These are phyloP conservation scores for Alloascoidea hylecoeti DNA, from an alignment of 805 yeast species.

Conservation along the genomic window DNA sequence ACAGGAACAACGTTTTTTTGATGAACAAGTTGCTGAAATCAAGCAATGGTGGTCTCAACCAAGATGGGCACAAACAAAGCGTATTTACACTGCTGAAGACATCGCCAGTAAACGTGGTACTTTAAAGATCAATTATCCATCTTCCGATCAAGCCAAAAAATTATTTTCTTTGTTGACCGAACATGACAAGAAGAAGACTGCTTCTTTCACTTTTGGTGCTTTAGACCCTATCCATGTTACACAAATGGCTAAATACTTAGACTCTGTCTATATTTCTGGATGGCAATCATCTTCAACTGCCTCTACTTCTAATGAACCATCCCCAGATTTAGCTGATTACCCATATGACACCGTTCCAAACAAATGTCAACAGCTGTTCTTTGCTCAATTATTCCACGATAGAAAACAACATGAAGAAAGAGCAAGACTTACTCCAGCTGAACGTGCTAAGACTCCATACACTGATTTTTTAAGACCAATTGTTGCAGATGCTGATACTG, in stretches of 20 bases:
- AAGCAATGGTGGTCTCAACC: constrained; percentile 89
- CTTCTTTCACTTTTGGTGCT: constrained; percentile 88
- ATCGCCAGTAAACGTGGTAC: constrained; percentile 84
- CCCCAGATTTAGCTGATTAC: constrained; percentile 96
- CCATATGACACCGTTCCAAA: constrained; percentile 98
- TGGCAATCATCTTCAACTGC: constrained; percentile 99
- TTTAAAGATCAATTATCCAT: constrained; percentile 59
- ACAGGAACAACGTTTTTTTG: constrained; percentile 50
- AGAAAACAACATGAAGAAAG: constrained; percentile 89
- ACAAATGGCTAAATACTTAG: constrained; percentile 94
- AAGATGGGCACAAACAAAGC: constrained; percentile 79
- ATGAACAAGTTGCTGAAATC: constrained; percentile 57
- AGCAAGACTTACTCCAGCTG: constrained; percentile 36
- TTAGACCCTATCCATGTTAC: constrained; percentile 91
- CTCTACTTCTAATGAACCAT: constrained; percentile 93
- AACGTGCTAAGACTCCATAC: constrained; percentile 59
- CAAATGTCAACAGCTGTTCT: constrained; percentile 93
- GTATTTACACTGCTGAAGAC: constrained; percentile 80
- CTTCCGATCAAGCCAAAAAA: constrained; percentile 71
- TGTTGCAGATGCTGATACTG: constrained; percentile 96
- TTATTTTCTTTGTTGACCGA: constrained; percentile 54
- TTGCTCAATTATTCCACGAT: constrained; percentile 95
- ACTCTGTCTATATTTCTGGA: constrained; percentile 87
- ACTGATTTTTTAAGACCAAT: constrained; percentile 89
- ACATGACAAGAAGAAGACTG: constrained; percentile 59